Evolutionary conservation across 1,284 basidiomycete genomes (phyloP).

Genomic region (Ustilago tritici): DNA sequence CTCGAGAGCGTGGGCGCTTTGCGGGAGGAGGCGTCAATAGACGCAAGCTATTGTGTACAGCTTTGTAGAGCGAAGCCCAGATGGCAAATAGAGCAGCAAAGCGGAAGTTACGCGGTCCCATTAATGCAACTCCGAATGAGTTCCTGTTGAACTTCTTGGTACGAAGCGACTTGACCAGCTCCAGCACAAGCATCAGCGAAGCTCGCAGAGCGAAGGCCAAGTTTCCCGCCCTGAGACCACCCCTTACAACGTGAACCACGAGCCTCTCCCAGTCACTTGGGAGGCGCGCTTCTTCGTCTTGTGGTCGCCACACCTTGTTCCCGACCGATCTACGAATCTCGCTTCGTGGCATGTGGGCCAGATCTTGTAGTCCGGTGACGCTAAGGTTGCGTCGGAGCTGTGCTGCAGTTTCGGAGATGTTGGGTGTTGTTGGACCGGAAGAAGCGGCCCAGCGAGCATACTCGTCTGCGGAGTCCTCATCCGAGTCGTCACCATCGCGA

Average conservation of each 20-base stretch:
- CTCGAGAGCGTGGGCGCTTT: constrained; percentile 24
- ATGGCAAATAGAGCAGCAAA: constrained; percentile 64
- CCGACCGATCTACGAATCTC: constrained; percentile 61
- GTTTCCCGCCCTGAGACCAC: constrained; percentile 61
- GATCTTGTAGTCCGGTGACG: constrained; percentile 60
- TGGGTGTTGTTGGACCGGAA: constrained; percentile 62
- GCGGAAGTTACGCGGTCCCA: constrained; percentile 60
- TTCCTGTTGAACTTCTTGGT: constrained; percentile 47
- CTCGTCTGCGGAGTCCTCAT: constrained; percentile 52
- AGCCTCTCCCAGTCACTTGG: constrained; percentile 68
- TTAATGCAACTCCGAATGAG: constrained; percentile 44
- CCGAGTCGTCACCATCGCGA: constrained; percentile 27
- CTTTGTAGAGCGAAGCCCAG: constrained; percentile 67
- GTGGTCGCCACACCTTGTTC: constrained; percentile 66
- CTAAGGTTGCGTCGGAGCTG: constrained; percentile 64
- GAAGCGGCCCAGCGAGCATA: constrained; percentile 32
- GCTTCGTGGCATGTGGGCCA: constrained; percentile 57
- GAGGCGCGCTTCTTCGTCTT: constrained; percentile 62
- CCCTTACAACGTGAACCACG: constrained; percentile 62
- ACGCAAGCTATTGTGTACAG: constrained; percentile 64
- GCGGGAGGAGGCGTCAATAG: constrained; percentile 58
- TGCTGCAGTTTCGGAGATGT: constrained; percentile 62
- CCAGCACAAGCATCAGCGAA: constrained; percentile 59
- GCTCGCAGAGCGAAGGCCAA: constrained; percentile 63
- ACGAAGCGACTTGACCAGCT: constrained; percentile 61